Base-by-base conservation (phyloP, 2,329 filamentous ascomycete species). In the Neurospora sp. region DNA sequence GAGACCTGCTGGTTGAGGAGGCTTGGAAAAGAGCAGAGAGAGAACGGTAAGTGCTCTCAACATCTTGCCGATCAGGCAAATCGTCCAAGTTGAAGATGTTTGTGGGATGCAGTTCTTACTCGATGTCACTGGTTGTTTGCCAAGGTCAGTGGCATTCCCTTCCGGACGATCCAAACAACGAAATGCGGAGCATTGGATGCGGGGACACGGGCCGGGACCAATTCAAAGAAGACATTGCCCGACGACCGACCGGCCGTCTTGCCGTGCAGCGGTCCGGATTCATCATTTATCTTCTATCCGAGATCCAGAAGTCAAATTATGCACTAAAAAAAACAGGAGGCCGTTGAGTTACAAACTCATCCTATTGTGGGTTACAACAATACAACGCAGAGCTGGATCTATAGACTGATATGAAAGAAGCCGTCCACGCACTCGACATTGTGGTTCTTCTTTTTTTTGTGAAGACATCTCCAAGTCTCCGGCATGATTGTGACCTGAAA, bases 1-100 rank as follows among this genome's bases (percentile, higher is more conserved):
- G 3, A 77, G 52, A 33, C 52, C 66, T 1, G 58, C 38, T 19
- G 68, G 28, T 43, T 38, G 10, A 2, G 19, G 23, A 15, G 43
- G 10, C 13, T 52, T 38, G 13, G 67, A 69, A 11, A 62, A 66
- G n/a, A 71, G 42, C 17, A 71, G 36, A 28, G 68, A 52, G 11
- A 70, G 66, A n/a, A 70, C 5, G 6, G 66, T 43, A 17, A 68
- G 67, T 23, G 38, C 36, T 43, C 67, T 43, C n/a, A 43, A n/a
- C 42, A 68, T 33, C 17, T n/a, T 28, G 8, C 39, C 39, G 10
- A 33, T 11, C 2, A 13, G 38, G 38, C 10, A 23, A n/a, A 19
- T 28, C 13, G 39, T n/a, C 3, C 2, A 40, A 42, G 23, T 67
- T 67, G 5, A 13, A 28, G 1, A 42, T 15, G 36, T 11, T 6